Percentiles rank a stretch among this genome's conserved stretches.
These are phyloP conservation scores for Triangularia setosa DNA, from an alignment of 2,329 filamentous ascomycete species.

Conservation along the genomic window DNA sequence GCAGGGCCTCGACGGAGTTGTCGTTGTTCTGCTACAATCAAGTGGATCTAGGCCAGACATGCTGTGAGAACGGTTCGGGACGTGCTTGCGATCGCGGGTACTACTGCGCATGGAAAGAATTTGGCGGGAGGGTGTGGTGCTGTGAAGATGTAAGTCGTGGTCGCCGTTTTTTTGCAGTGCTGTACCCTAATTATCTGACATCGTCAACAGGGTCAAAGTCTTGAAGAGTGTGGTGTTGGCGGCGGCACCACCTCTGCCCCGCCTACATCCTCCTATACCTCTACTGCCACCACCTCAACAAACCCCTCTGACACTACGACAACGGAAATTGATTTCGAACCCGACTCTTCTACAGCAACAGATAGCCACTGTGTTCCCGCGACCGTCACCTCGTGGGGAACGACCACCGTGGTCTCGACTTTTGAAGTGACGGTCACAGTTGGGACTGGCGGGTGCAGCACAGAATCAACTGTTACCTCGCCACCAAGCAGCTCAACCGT, in stretches of 20 bases:
- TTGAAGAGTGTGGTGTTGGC: slow-evolving; percentile 20
- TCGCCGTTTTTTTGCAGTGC: not conserved
- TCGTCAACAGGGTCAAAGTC: slow-evolving; percentile 16
- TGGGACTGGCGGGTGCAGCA: not conserved
- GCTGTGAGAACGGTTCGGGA: slow-evolving; percentile 26
- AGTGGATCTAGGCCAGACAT: slow-evolving; percentile 23
- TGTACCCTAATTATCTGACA: not conserved
- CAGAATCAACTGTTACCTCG: not conserved
- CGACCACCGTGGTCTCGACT: slow-evolving; percentile 15
- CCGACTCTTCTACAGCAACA: not conserved
- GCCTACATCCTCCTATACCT: not conserved
- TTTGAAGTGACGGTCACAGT: slow-evolving; percentile 14
- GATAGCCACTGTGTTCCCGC: not conserved
- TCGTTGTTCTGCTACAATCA: slow-evolving; percentile 28
- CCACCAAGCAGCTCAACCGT: not conserved
- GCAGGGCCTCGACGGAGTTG: slow-evolving; percentile 22
- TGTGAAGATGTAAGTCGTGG: slow-evolving; percentile 21
- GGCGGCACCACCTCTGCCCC: not conserved
- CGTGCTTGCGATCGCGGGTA: slow-evolving; percentile 25
- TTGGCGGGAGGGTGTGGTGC: slow-evolving; percentile 25
- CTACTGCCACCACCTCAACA: not conserved
- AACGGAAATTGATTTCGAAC: not conserved
- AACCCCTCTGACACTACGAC: not conserved
- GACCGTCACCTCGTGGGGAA: slow-evolving; percentile 17
- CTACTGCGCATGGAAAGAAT: slow-evolving; percentile 25